Conservation (phyloP, 306 rosid genomes). For the Benincasa hispida region DNA sequence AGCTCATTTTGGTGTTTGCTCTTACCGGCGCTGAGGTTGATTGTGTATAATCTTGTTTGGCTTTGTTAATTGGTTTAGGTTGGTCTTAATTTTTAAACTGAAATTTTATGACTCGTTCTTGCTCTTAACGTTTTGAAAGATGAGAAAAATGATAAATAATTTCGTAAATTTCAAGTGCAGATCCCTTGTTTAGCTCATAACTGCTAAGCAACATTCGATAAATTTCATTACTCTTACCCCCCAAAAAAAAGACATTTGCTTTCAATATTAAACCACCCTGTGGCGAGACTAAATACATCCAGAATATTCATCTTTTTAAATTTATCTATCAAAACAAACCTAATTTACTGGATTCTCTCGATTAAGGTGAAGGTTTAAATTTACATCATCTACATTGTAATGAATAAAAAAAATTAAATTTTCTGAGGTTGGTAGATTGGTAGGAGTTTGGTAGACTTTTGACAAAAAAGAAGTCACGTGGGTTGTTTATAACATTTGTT, state of each 20-base stretch:
- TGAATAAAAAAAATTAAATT: too few relatives aligned
- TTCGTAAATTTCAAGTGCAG: neutral
- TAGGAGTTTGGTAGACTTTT: neutral
- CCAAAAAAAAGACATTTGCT: neutral
- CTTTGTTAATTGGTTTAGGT: neutral
- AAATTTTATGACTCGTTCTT: too few relatives aligned
- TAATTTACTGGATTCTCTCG: too few relatives aligned
- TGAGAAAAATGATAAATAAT: neutral
- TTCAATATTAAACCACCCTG: neutral
- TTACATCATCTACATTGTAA: too few relatives aligned
- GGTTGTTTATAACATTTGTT: neutral
- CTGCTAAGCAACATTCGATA: neutral
- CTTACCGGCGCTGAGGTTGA: too few relatives aligned
- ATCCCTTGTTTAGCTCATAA: neutral
- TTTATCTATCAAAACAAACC: too few relatives aligned
- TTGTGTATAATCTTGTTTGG: neutral
- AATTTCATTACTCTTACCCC: neutral
- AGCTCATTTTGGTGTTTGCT: too few relatives aligned
- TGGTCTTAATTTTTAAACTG: neutral
- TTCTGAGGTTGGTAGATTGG: too few relatives aligned
- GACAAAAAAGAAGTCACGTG: neutral
- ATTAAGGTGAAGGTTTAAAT: too few relatives aligned
- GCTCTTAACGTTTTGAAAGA: neutral
- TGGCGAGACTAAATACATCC: too few relatives aligned
- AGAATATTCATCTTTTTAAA: too few relatives aligned